A percentile compares a stretch with the other conserved stretches of the same genome.
phyloP scores from a whole-genome alignment of 208 protist species.

The Trypanosoma lewisi region DNA sequence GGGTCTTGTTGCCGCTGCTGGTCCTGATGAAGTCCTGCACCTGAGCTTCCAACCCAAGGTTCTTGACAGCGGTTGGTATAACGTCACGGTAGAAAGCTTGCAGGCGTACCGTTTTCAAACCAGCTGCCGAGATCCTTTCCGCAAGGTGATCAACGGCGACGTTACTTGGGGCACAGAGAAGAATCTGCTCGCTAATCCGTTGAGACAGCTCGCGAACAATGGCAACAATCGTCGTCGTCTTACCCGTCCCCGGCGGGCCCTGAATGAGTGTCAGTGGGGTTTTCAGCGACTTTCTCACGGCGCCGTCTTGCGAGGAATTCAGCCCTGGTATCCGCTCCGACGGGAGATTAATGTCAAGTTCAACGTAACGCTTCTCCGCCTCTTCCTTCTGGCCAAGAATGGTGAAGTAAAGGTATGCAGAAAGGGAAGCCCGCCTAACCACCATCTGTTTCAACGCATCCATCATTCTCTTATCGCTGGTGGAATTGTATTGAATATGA shows the following conservation, averaged over 20 bases:
- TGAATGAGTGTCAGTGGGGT: conserved; percentile 57
- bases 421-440: conserved; percentile 70
- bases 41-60: conserved; percentile 91
- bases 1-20: background rate
- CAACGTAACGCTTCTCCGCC: conserved; percentile 15
- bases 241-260: conserved; percentile 92
- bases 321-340: conserved; percentile 76
- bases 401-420: conserved; percentile 89
- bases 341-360: conserved; percentile 15
- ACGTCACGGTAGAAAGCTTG: conserved; percentile 89
- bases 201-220: conserved; percentile 93
- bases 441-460: conserved; percentile 88
- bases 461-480: conserved; percentile 89
- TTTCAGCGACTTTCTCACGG: conserved; percentile 81
- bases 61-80: conserved; percentile 73
- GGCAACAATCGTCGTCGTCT: conserved; percentile 95
- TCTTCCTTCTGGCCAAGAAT: conserved; percentile 83
- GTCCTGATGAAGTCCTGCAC: conserved; percentile 40
- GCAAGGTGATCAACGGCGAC: conserved; percentile 97
- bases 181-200: conserved; percentile 35
- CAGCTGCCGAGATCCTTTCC: conserved; percentile 92
- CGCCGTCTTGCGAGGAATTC: conserved; percentile 89
- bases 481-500: conserved; percentile 23
- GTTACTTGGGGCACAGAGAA: conserved; percentile 93
- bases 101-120: conserved; percentile 95